Base-by-base conservation (phyloP, 768 basidiomycete genomes). In the Fibroporia radiculosa region DNA sequence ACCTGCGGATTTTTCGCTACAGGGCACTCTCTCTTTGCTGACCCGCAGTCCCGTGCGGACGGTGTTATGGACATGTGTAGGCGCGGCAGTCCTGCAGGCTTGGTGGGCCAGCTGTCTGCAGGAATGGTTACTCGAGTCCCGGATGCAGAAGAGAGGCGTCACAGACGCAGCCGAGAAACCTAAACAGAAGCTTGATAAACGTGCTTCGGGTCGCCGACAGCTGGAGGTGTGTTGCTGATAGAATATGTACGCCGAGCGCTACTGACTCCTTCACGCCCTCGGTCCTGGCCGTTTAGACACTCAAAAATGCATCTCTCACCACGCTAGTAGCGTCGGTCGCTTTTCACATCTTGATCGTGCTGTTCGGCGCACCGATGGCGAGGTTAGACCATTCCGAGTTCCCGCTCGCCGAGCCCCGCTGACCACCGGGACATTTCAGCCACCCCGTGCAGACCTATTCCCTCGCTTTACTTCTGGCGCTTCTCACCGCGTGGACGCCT, bases 301-400 rank as follows among this genome's bases (percentile, higher is more conserved):
- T 80, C 26, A 61, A 56, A 24, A 64, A 70, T 24, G 80, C 84
- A 5, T 73, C 66, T 54, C 38, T 69, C 14, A 67, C 77, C 32
- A 85, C 88, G 0, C 38, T 78, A 2, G 62, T 64, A 8, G 62
- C 66, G 1, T 71, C 84, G 2, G 28, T 75, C 10, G 53, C 65
- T 10, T 61, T 77, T n/a, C 70, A 82, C 49, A 53, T 59, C 35
- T 40, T 78, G 1, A 52, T 82, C 0, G 62, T 91, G 13, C 56
- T 87, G 13, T 82, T 95, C 50, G 91, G 92, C 0, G 88, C 91
- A 8, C 84, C 88, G 3, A 51, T 84, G 13, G 50, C 67, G 24
- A 76, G 73, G 83, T 83, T 26, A 40, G 10, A 13, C 40, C 36
- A 11, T 10, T 16, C 16, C 14, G 41, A 44, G 18, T 27, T 10